Evolutionary conservation across 768 basidiomycete genomes (phyloP), one percentile per base, ranked within the genome.

Genomic region (Baorangia bicolor): DNA sequence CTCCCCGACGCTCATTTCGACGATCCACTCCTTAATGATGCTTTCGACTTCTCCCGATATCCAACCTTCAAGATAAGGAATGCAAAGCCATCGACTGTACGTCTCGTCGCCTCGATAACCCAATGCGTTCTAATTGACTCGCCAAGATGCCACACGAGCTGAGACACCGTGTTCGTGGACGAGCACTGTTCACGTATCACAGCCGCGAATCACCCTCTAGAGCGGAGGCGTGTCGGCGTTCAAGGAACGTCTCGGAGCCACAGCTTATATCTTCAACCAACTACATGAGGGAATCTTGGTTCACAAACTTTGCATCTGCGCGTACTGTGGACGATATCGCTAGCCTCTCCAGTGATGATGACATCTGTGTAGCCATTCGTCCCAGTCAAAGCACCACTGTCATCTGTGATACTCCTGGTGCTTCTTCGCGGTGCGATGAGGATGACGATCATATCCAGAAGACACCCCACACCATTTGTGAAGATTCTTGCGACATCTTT

Each of bases 161-260:
- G 37, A 53, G 47, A 39, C n/a, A 39, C 31, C 45, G 28, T 45
- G 38, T 13, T 38, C 57, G 53, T 34, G 50, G 55, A 34, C 54
- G 37, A 18, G 8, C 40, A 20, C 28, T 58, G 11, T 57, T 51
- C 48, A 11, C 43, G 2, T 40, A 6, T 21, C 33, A 42, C 43
- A 37, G 8, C 11, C 44, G 35, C 2, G 49, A 51, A 35, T 53
- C 38, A 23, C 51, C 55, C 13, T 21, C 34, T 16, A 30, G 13
- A 31, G 37, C 23, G 11, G 40, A 49, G 8, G 6, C 25, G 4
- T 34, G 6, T 43, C 14, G 30, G 5, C 49, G 37, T 21, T 25
- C 60, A 4, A 68, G 63, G 27, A 65, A 66, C 14, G 64, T 56
- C 30, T 68, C 67, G 10, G 64, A 66, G 2, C 65, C 67, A 21